Percentiles rank a stretch among this genome's conserved stretches.
These are phyloP conservation scores for Cryptosporidium tyzzeri DNA, from an alignment of 169 alveolate species.

Conservation along the genomic window DNA sequence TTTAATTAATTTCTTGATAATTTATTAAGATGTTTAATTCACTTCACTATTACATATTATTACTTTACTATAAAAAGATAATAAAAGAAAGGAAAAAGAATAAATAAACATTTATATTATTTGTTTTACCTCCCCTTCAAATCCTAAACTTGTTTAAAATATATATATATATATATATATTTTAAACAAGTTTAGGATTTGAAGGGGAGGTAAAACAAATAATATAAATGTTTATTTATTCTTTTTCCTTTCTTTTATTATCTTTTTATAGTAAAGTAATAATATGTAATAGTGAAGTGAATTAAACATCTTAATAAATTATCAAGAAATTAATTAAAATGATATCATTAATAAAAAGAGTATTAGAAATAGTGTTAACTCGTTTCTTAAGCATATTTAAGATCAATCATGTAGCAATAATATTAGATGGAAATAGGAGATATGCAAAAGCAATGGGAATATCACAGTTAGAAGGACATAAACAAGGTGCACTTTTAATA, in stretches of 20 bases:
- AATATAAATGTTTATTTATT: no score
- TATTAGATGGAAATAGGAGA: constrained; percentile 93
- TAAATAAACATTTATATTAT: no score
- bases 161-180: background rate
- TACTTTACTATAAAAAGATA: no score
- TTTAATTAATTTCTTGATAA: background rate
- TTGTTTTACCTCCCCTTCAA: background rate
- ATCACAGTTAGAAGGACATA: constrained; percentile 82
- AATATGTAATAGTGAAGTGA: background rate
- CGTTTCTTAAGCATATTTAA: constrained; percentile 15
- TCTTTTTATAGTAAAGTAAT: no score
- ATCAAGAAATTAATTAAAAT: background rate
- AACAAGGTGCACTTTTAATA: constrained; percentile 77
- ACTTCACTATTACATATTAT: background rate
- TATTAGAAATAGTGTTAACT: background rate
- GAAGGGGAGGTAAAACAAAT: background rate
- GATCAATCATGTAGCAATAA: constrained; percentile 84
- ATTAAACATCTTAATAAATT: background rate
- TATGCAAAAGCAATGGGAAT: constrained; percentile 83
- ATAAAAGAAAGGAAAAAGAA: no score
- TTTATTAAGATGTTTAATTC: background rate
- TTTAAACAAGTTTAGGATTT: background rate
- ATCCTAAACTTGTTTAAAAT: background rate
- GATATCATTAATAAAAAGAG: background rate
- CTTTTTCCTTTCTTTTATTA: no score